Conservation (phyloP, 2,329 filamentous ascomycete genomes). For the Pyrenophora graminea region DNA sequence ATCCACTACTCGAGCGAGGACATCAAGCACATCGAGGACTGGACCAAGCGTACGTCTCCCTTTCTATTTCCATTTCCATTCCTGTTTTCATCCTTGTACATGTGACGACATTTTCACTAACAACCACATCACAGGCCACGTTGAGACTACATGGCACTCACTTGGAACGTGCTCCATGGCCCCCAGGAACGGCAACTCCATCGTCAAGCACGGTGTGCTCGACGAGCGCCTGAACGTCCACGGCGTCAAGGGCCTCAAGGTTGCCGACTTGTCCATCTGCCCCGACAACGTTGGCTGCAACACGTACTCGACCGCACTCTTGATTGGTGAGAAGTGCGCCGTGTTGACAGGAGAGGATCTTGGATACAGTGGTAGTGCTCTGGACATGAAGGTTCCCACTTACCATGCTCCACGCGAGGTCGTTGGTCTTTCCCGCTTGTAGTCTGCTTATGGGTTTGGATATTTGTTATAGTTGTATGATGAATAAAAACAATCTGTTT, state of each 20-base stretch:
- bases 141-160: slow-evolving; percentile 75
- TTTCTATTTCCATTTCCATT: background rate
- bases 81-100: no score
- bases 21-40: slow-evolving; percentile 69
- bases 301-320: slow-evolving; percentile 69
- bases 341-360: slow-evolving; percentile 73
- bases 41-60: slow-evolving; percentile 50
- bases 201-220: slow-evolving; percentile 78
- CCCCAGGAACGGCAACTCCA: slow-evolving; percentile 73
- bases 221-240: slow-evolving; percentile 79
- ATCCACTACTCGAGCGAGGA: slow-evolving; percentile 68
- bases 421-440: slow-evolving; percentile 49
- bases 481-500: background rate
- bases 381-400: slow-evolving; percentile 74
- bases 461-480: background rate
- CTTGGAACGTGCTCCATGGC: slow-evolving; percentile 76
- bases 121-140: slow-evolving; percentile 52
- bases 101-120: background rate
- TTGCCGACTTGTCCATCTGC: slow-evolving; percentile 75
- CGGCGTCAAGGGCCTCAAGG: slow-evolving; percentile 76
- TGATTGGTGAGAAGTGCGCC: slow-evolving; percentile 77
- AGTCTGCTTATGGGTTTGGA: slow-evolving; percentile 9
- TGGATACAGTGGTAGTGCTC: slow-evolving; percentile 70
- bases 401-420: slow-evolving; percentile 55
- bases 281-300: slow-evolving; percentile 71